A percentile compares a stretch with the other conserved stretches of the same genome.
Evolutionary conservation across 1,284 basidiomycete species (phyloP).

Genomic region (Ganoderma multipileum): DNA sequence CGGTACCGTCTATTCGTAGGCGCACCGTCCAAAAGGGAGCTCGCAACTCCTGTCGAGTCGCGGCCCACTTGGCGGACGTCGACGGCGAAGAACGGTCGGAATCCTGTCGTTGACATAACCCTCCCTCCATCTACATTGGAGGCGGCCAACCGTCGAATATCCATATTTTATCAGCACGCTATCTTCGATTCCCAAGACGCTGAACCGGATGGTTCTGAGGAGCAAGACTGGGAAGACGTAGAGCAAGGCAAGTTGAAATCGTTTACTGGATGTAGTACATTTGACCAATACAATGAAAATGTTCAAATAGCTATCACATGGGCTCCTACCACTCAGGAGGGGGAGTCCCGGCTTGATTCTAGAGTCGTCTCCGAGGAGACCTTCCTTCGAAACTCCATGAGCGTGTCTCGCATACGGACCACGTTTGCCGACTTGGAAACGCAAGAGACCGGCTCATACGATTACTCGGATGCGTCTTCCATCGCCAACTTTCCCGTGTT

Average conservation of each 20-base stretch:
- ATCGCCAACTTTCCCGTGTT: constrained; percentile 72
- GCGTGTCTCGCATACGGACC: constrained; percentile 34
- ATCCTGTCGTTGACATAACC: constrained; percentile 9
- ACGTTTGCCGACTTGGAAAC: constrained; percentile 47
- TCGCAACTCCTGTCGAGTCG: background rate
- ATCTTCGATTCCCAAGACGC: constrained; percentile 54
- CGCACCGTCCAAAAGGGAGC: constrained; percentile 19
- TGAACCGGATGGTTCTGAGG: background rate
- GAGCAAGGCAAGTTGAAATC: constrained; percentile 12
- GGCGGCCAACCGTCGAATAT: constrained; percentile 67
- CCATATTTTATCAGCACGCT: constrained; percentile 67
- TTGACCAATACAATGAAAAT: constrained; percentile 31
- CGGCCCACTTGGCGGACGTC: background rate
- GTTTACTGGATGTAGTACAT: background rate
- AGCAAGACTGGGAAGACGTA: constrained; percentile 8
- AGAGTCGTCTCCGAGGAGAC: background rate
- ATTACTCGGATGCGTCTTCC: constrained; percentile 68
- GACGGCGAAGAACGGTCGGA: background rate
- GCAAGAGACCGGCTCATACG: constrained; percentile 54
- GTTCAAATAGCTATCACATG: constrained; percentile 59
- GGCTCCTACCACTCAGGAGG: constrained; percentile 52
- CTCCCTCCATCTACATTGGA: constrained; percentile 60
- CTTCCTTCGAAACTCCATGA: constrained; percentile 31
- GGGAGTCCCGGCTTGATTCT: constrained; percentile 30
- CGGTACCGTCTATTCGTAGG: constrained; percentile 23